These are phyloP conservation scores for Alternaria panax DNA, from an alignment of 2,329 filamentous ascomycete species.

Conservation along the genomic window DNA sequence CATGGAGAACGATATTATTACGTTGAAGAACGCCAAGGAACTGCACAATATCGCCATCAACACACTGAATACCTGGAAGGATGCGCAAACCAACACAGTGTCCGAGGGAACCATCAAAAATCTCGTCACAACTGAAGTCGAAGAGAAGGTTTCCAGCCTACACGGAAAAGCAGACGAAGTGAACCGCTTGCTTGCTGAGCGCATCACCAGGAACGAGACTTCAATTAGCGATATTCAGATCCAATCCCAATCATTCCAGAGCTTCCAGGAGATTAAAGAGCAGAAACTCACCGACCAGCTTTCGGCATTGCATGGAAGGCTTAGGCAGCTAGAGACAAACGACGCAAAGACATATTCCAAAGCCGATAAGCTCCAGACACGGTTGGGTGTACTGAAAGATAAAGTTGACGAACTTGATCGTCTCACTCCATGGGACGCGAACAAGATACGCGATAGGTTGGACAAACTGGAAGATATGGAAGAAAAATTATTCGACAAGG, in stretches of 20 bases:
- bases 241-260: neutral
- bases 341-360: neutral
- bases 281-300: constrained; percentile 1
- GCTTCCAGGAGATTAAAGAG: neutral
- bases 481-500: neutral
- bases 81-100: neutral
- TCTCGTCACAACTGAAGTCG: neutral
- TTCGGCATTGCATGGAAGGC: neutral
- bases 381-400: neutral
- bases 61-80: constrained; percentile 3
- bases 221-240: neutral
- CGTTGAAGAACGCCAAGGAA: neutral
- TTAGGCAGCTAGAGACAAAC: neutral
- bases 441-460: neutral
- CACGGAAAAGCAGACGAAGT: neutral
- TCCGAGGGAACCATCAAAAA: neutral
- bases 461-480: neutral
- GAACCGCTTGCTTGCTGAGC: neutral
- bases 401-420: neutral
- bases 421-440: neutral
- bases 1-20: neutral
- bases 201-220: neutral
- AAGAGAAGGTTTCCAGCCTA: neutral
- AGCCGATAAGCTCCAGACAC: neutral
- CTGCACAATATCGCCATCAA: neutral